These are phyloP conservation scores for Chalciporus pseudorubinellus DNA, from an alignment of 768 basidiomycete genomes.

Conservation along the genomic window DNA sequence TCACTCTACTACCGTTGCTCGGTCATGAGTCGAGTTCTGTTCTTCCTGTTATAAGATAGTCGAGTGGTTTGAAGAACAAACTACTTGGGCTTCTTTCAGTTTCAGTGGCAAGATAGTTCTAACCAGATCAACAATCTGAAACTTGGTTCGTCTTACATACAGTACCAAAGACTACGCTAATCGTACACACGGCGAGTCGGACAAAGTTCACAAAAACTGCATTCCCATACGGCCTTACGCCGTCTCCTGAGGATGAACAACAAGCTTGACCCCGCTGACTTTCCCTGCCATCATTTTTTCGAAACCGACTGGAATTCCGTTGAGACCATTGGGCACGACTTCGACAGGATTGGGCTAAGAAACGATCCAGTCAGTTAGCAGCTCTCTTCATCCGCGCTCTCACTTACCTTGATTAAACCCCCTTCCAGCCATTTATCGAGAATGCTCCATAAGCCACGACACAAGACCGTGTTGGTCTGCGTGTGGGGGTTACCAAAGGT, in stretches of 20 bases:
- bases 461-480: conserved; percentile 16
- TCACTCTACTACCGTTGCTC: too few relatives aligned
- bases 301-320: conserved; percentile 37
- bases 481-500: conserved; percentile 28
- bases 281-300: conserved; percentile 34
- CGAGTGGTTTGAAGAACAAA: too few relatives aligned
- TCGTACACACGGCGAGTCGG: conserved; percentile 15
- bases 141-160: neutral
- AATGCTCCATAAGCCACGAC: conserved; percentile 17
- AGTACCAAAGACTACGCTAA: conserved; percentile 2
- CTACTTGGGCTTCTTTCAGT: neutral
- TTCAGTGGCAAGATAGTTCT: neutral
- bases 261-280: conserved; percentile 45
- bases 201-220: neutral
- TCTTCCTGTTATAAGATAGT: too few relatives aligned
- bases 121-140: neutral
- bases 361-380: neutral
- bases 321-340: conserved; percentile 41
- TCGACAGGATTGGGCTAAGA: conserved; percentile 40
- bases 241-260: conserved; percentile 41
- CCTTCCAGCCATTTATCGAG: conserved; percentile 25
- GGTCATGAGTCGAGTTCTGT: too few relatives aligned
- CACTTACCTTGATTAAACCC: conserved; percentile 26
- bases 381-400: neutral
- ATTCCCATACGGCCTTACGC: conserved; percentile 4